These are phyloP conservation scores for Sphagnum contortum DNA, from an alignment of 225 moss, liverwort and hornwort species.

Conservation along the genomic window DNA sequence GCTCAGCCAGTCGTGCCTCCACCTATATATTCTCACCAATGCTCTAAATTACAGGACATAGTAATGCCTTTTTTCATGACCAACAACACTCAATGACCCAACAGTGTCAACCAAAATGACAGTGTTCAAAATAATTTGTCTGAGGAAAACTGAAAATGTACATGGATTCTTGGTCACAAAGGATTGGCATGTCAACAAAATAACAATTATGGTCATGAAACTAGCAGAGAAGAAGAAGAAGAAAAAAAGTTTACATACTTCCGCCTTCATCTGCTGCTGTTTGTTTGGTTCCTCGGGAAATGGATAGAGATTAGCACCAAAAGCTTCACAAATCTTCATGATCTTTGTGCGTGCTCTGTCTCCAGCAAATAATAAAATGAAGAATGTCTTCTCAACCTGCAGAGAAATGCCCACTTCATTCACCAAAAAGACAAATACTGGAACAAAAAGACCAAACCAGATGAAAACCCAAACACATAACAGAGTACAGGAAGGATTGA, in stretches of 20 bases:
- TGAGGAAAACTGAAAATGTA: neutral
- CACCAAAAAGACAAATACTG: neutral
- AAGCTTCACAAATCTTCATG: conserved; percentile 81
- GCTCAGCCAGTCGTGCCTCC: conserved; percentile 56
- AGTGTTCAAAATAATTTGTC: neutral
- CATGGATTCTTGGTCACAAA: neutral
- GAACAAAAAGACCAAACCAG: neutral
- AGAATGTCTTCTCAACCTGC: conserved; percentile 84
- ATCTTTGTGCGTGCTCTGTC: conserved; percentile 76
- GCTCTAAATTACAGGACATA: too few species aligned
- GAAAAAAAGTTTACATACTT: conserved; percentile 25
- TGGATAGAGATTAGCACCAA: conserved; percentile 89
- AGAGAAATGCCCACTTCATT: neutral
- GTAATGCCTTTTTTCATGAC: neutral
- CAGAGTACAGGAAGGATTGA: neutral
- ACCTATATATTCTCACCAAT: conserved; percentile 32
- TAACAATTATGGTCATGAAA: neutral
- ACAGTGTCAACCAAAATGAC: neutral
- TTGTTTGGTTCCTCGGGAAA: conserved; percentile 64
- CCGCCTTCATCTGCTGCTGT: conserved; percentile 65
- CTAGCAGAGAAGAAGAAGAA: too few species aligned
- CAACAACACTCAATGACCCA: neutral
- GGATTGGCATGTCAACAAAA: neutral
- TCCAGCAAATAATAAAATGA: conserved; percentile 77
- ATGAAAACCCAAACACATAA: neutral